These are phyloP conservation scores for Nemophila menziesii DNA, from an alignment of 257 asterid genomes.

Conservation along the genomic window DNA sequence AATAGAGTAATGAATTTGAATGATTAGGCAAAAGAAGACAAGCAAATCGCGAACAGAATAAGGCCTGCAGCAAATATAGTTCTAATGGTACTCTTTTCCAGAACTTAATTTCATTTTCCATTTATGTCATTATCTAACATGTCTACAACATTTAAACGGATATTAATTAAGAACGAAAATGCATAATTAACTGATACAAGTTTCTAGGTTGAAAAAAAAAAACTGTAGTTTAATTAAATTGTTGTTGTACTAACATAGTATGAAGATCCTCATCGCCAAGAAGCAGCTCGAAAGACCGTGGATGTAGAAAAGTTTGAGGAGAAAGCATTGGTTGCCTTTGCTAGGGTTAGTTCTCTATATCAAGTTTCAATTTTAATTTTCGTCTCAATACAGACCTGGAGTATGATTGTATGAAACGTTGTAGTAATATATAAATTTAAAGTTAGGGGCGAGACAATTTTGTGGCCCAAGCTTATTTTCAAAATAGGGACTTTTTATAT, in stretches of 20 bases:
- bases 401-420: not conserved
- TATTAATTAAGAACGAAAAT: no score
- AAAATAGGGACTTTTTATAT: no score
- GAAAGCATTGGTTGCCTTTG: slow-evolving; percentile 74
- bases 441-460: no score
- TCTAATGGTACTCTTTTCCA: not conserved
- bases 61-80: no score
- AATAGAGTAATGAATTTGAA: no score
- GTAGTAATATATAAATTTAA: no score
- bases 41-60: no score
- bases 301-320: slow-evolving; percentile 85
- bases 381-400: not conserved
- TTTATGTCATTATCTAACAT: not conserved
- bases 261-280: slow-evolving; percentile 69
- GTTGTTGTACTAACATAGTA: slow-evolving; percentile 39
- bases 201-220: not conserved
- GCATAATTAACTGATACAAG: not conserved
- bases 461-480: no score
- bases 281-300: slow-evolving; percentile 69
- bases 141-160: no score
- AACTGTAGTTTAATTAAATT: not conserved
- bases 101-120: not conserved
- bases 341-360: slow-evolving; percentile 53
- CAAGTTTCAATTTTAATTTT: slow-evolving; percentile 5
- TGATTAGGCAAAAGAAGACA: no score